These are phyloP conservation scores for Podospora appendiculata DNA, from an alignment of 495 filamentous ascomycete genomes.

Conservation along the genomic window DNA sequence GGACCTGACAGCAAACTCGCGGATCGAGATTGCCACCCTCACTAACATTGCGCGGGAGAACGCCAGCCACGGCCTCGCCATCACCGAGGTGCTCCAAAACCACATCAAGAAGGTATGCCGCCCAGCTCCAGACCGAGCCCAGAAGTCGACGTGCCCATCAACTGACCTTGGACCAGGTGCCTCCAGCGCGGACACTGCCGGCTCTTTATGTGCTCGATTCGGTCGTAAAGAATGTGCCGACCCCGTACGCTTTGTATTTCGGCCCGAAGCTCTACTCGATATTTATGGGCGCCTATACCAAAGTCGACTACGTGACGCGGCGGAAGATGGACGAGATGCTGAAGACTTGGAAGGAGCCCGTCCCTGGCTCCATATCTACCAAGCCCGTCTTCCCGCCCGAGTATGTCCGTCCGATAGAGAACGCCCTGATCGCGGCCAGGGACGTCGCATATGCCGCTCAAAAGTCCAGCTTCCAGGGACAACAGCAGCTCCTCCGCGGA, in stretches of 20 bases:
- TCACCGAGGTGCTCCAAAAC: constrained; percentile 78
- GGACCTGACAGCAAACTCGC: constrained; percentile 80
- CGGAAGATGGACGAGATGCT: constrained; percentile 94
- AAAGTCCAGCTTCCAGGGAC: constrained; percentile 55
- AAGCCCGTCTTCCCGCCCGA: constrained; percentile 84
- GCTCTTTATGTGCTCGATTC: constrained; percentile 98
- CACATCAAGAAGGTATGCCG: constrained; percentile 87
- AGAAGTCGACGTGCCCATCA: not conserved
- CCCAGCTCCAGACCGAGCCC: not conserved
- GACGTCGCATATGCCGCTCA: constrained; percentile 66
- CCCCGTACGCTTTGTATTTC: constrained; percentile 90
- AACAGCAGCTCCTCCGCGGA: constrained; percentile 55
- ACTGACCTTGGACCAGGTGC: constrained; percentile 48
- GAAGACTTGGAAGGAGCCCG: constrained; percentile 95
- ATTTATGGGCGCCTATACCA: constrained; percentile 91
- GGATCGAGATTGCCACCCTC: constrained; percentile 88
- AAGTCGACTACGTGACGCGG: constrained; percentile 74
- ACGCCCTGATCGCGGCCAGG: constrained; percentile 79
- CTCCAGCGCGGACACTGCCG: constrained; percentile 78
- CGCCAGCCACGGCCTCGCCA: constrained; percentile 85
- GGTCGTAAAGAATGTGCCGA: constrained; percentile 97
- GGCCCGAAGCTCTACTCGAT: constrained; percentile 84
- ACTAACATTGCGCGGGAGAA: constrained; percentile 96
- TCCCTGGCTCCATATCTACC: constrained; percentile 80
- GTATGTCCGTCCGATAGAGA: constrained; percentile 82